Evolutionary conservation across 2,329 filamentous ascomycete genomes (phyloP), one percentile per base, ranked within the genome.

Genomic region (Penicillium sp.): DNA sequence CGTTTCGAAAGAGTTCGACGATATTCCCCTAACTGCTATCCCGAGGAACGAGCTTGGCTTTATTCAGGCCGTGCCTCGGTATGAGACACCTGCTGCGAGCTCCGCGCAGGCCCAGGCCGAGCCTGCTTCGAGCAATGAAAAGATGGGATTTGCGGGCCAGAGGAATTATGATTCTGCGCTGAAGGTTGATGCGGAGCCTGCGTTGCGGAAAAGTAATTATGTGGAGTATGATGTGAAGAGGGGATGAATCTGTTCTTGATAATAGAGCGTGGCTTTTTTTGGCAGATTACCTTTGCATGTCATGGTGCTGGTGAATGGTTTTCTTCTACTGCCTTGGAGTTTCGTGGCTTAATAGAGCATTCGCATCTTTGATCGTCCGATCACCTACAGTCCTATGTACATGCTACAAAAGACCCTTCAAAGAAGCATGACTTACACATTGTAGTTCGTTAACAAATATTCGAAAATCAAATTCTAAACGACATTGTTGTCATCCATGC

Each of bases 141-240:
- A 81, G 59, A 46, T 77, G 37, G 78, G 77, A 1, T 79, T 77
- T 61, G 76, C 74, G 1, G 77, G 77, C 0, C 74, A 77, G 49
- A 68, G 75, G 55, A 69, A 70, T 16, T 73, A 72, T 54, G 67
- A 67, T 9, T 47, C 68, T 50, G 70, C 72, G 22, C 55, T 74
- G 18, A 67, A 73, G 44, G 66, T 71, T n/a, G 63, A 70, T 52
- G 56, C 61, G 2, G 58, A 56, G n/a, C 53, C 65, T 27, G 62
- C 63, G 37, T 24, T 65, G 40, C 66, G 75, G 27, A 66, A 68
- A 40, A 78, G 76, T 62, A 73, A 70, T 43, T 75, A 75, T 57
- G 71, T 77, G 13, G 74, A 77, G 54, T 78, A 75, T 66, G 73
- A 70, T 9, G 59, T 58, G 47, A 77, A 78, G 63, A 60, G 60